phyloP scores from a whole-genome alignment of 208 protist genomes.

The Leptomonas pyrrhocoris region DNA sequence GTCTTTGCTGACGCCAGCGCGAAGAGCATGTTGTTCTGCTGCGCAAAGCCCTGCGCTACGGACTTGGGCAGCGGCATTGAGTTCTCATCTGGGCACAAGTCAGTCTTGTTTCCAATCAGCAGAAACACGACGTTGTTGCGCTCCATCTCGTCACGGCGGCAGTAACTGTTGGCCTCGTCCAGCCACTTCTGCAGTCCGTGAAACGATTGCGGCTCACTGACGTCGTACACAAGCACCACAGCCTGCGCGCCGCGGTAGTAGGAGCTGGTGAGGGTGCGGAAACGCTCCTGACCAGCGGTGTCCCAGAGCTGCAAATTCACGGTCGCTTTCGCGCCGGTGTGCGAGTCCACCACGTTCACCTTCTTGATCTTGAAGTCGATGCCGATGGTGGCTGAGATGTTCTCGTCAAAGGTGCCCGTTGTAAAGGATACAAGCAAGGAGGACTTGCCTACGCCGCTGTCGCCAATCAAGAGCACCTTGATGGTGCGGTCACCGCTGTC shows the following conservation, averaged over 20 bases:
- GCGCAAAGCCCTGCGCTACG: conserved; percentile 66
- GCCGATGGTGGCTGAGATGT: conserved; percentile 79
- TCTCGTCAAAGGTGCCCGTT: conserved; percentile 63
- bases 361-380: conserved; percentile 90
- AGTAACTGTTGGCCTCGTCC: conserved; percentile 70
- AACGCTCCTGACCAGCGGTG: conserved; percentile 87
- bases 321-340: conserved; percentile 45
- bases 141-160: conserved; percentile 38
- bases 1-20: conserved; percentile 87
- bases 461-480: conserved; percentile 82
- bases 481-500: conserved; percentile 62
- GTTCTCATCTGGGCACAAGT: conserved; percentile 45
- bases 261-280: conserved; percentile 80
- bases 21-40: conserved; percentile 81
- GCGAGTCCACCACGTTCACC: conserved; percentile 64
- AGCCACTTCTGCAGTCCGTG: conserved; percentile 78
- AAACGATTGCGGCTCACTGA: conserved; percentile 77
- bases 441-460: conserved; percentile 85
- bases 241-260: conserved; percentile 87
- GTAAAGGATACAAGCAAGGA: conserved; percentile 82
- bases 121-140: conserved; percentile 57
- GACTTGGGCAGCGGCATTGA: conserved; percentile 55
- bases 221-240: conserved; percentile 91
- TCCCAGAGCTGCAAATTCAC: conserved; percentile 92
- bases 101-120: conserved; percentile 89